These are phyloP conservation scores for Hordeum pubiflorum DNA, from an alignment of 202 grass and related monocot genomes.

Conservation along the genomic window DNA sequence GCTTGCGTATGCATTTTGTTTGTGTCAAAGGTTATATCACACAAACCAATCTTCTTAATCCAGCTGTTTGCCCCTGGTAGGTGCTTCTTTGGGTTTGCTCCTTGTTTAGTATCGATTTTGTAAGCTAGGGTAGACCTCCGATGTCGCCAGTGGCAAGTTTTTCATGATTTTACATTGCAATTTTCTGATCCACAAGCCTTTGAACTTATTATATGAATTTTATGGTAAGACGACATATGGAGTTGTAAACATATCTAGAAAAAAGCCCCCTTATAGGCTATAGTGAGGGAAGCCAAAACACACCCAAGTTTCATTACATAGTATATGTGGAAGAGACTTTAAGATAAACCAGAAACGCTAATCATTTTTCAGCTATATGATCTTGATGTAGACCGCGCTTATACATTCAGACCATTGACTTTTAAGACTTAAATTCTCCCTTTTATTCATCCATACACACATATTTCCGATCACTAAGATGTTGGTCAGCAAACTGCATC, in stretches of 20 bases:
- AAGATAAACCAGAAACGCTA: background rate
- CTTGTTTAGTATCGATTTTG: background rate
- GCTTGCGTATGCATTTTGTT: background rate
- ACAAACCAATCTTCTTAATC: background rate
- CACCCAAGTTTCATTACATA: background rate
- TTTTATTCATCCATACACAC: background rate
- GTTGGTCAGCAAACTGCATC: background rate
- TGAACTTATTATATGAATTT: background rate
- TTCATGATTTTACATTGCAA: background rate
- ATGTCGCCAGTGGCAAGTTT: background rate
- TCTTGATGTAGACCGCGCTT: background rate
- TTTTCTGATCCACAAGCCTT: background rate
- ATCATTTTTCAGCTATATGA: background rate
- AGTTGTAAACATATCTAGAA: background rate
- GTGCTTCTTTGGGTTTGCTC: background rate
- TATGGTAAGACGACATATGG: background rate
- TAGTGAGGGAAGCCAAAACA: background rate
- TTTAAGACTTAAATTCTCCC: background rate
- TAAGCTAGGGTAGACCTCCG: background rate
- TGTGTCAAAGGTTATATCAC: background rate
- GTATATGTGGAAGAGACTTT: background rate
- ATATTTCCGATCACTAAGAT: background rate
- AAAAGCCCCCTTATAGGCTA: background rate
- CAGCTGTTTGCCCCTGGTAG: constrained; percentile 19
- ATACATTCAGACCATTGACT: background rate